Evolutionary conservation across 2,329 filamentous ascomycete species (phyloP).

Genomic region (Tolypocladium ovalisporum): DNA sequence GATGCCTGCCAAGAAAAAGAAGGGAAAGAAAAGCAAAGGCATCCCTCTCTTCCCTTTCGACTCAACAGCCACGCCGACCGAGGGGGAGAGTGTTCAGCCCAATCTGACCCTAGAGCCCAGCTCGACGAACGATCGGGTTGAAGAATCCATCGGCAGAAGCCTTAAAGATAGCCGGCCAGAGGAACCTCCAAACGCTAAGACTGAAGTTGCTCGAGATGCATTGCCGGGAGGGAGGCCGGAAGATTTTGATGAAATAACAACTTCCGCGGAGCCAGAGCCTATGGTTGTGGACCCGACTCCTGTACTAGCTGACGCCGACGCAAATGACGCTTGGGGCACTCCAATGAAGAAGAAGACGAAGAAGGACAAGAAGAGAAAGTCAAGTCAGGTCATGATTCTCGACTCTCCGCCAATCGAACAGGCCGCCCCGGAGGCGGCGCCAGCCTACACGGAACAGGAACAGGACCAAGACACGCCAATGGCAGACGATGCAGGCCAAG

Average conservation of each 20-base stretch:
- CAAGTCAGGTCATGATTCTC: conserved; percentile 6
- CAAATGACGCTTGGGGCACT: conserved; percentile 7
- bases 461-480: background rate
- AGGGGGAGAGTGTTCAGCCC: background rate
- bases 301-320: conserved; percentile 6
- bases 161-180: background rate
- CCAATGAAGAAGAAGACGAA: conserved; percentile 18
- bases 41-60: background rate
- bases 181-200: background rate
- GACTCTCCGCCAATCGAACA: background rate
- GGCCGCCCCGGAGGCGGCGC: background rate
- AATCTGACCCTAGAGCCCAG: background rate
- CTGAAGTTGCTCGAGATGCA: background rate
- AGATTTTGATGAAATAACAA: background rate
- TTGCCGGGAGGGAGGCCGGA: background rate
- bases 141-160: background rate
- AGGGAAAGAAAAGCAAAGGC: conserved; percentile 17
- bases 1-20: conserved; percentile 15
- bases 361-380: conserved; percentile 25
- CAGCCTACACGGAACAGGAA: background rate
- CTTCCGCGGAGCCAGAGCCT: background rate
- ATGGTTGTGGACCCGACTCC: background rate
- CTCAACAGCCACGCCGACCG: background rate
- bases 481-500: background rate
- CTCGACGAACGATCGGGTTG: background rate